Base-by-base conservation (phyloP, 257 asterid genomes). In the Ilex asprella region DNA sequence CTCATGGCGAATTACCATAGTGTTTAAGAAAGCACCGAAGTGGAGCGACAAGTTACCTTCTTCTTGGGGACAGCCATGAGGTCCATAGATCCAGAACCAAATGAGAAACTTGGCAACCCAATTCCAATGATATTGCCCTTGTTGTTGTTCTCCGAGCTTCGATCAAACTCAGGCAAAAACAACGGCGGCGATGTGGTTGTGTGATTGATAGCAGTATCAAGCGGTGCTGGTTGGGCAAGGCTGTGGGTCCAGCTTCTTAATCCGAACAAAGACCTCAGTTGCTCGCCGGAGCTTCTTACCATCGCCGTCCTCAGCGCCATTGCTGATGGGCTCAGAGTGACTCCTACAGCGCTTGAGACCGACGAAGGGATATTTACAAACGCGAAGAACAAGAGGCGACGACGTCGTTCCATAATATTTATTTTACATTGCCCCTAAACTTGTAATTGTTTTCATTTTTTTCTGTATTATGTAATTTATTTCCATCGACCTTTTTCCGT, bases 31-130 rank as follows among this genome's bases (percentile, higher is more conserved):
- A 29, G 31, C 15, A 15, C 9, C 13, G 10, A 1, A 52, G 64
- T 10, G 21, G 29, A 16, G 56, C 35, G 9, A 8, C 55, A 10
- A 63, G 16, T 15, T 52, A 82, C 96, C 93, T 84, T 89, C 71
- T 60, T 84, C 71, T 82, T 89, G 46, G 95, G 96, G 54, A 89
- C 96, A 60, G 96, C 96, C 96, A 86, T 89, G 44, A 89, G 90
- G 70, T 89, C 95, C 84, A 89, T 78, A 30, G 76, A 76, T 9
- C 86, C 95, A 31, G 60, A 65, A 16, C 65, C 53, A 32, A 73
- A 77, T 6, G 82, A 75, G 58, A 66, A 75, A 61, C 70, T 59
- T 12, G 75, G 76, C 5, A 69, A 69, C 47, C 57, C 71, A 39
- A 62, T 62, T 16, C 76, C 75, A 30, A 56, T 31, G 30, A 16